Evolutionary conservation across 1,139 yeast species (phyloP).

Genomic region (Blastobotrys persicus): DNA sequence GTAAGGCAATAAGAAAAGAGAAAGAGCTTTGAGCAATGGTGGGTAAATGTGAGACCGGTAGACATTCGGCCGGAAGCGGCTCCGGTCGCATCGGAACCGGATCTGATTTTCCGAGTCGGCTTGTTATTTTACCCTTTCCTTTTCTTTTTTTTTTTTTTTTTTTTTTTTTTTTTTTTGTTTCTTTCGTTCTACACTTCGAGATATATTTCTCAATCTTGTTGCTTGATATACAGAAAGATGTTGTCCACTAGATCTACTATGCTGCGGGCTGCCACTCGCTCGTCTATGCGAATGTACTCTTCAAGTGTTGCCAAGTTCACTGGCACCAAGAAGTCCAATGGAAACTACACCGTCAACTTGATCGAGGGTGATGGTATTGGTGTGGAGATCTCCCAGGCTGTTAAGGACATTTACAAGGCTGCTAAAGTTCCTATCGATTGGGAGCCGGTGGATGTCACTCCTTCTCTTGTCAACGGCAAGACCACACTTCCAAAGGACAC

Average conservation of each 20-base stretch:
- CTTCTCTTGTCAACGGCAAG: constrained; percentile 85
- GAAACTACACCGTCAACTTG: constrained; percentile 81
- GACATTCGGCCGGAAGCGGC: not conserved
- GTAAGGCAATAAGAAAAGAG: too few species aligned
- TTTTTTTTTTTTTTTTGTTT: constrained; percentile 11
- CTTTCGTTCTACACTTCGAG: constrained; percentile 1
- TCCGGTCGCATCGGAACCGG: not conserved
- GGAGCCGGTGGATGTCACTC: constrained; percentile 97
- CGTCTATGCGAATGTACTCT: constrained; percentile 35
- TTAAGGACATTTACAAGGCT: constrained; percentile 85
- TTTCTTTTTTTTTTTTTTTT: constrained; percentile 10
- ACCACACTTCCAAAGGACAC: constrained; percentile 93
- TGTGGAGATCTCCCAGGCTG: constrained; percentile 89
- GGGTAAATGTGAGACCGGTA: not conserved
- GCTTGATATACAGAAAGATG: not conserved
- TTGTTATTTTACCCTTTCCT: not conserved
- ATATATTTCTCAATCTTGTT: not conserved
- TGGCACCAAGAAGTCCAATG: constrained; percentile 55
- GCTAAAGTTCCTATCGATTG: constrained; percentile 95
- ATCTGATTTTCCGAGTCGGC: not conserved
- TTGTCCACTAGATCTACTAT: constrained; percentile 5
- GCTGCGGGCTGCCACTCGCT: constrained; percentile 8
- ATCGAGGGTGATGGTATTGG: constrained; percentile 99
- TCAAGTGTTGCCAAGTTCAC: constrained; percentile 57
- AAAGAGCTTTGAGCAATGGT: too few species aligned